Base-by-base conservation (phyloP, 2,329 filamentous ascomycete species). In the Cladophialophora chaetospira region DNA sequence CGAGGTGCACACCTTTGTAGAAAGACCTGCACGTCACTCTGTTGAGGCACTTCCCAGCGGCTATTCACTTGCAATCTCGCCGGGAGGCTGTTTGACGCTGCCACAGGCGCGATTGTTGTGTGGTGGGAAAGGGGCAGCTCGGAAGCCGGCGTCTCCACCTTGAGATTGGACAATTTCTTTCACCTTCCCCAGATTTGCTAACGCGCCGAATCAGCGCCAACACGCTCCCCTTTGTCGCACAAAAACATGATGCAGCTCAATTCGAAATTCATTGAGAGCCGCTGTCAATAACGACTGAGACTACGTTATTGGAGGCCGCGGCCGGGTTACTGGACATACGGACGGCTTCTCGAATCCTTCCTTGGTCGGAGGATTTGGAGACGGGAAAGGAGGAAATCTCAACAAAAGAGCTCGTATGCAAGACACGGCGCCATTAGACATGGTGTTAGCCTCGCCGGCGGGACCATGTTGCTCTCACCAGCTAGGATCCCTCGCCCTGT, bases 341-440 rank as follows among this genome's bases (percentile, higher is more conserved):
- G 21, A 21, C 38, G 29, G 26, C 31, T 36, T 40, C 29, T 47
- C 26, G 13, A 46, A 53, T 26, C 33, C 25, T 23, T 2, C 21
- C 28, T n/a, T 26, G 15, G n/a, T 6, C 13, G 26, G 21, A 23
- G 15, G 21, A 26, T 9, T 31, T 44, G 10, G 19, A 42, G 42
- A 29, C 33, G 51, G 29, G 17, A 26, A 31, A 10, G 38, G 38
- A 44, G 42, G 5, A 31, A 40, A 60, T 62, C 53, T 62, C 54
- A 47, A 55, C 45, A 48, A 55, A 53, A 47, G 57, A 51, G 57
- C 56, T 48, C 44, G 52, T 56, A 48, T 45, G 57, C 44, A 43
- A 51, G 57, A 60, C 60, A 62, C 46, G 55, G 53, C 60, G 57
- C 60, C 57, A 62, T 62, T 55, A 62, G 57, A 59, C 56, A 53